A percentile compares a stretch with the other conserved stretches of the same genome.
Conservation (phyloP, 2,329 filamentous ascomycete species). For the Microcyclospora tardicrescens region DNA sequence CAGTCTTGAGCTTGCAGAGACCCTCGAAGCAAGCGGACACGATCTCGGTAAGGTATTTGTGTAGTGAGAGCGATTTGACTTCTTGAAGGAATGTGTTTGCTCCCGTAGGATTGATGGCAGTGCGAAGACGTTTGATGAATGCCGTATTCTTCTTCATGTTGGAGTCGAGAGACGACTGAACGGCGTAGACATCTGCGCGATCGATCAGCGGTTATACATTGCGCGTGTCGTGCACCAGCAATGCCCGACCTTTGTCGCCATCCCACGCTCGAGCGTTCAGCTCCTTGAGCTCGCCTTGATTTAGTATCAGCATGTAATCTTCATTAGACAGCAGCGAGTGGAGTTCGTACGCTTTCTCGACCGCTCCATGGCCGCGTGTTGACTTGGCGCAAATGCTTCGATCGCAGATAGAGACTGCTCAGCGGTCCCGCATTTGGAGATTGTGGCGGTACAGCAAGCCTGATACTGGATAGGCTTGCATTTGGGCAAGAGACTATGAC, state of each 20-base stretch:
- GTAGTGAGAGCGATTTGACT: constrained; percentile 76
- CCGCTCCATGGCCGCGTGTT: constrained; percentile 33
- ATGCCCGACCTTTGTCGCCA: constrained; percentile 61
- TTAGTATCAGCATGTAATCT: constrained; percentile 3
- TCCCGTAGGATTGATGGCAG: constrained; percentile 68
- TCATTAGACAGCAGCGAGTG: background rate
- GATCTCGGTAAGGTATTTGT: constrained; percentile 95
- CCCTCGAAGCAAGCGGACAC: constrained; percentile 93
- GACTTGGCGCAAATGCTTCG: too few relatives aligned
- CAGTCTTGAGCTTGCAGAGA: constrained; percentile 77
- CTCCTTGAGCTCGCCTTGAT: constrained; percentile 72
- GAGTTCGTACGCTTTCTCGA: constrained; percentile 33
- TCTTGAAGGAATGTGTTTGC: constrained; percentile 78
- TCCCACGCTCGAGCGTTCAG: constrained; percentile 81
- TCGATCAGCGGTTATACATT: background rate
- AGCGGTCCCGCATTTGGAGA: constrained; percentile 24
- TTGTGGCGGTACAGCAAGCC: too few relatives aligned
- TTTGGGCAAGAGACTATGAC: too few relatives aligned
- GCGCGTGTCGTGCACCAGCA: constrained; percentile 7
- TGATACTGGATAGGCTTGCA: too few relatives aligned
- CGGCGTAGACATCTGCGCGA: constrained; percentile 57
- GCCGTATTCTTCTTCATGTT: constrained; percentile 96
- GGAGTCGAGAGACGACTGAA: constrained; percentile 74
- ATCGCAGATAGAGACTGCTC: constrained; percentile 4
- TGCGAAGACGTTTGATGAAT: constrained; percentile 92